Evolutionary conservation across 2,329 filamentous ascomycete genomes (phyloP).

Genomic region (Pseudogymnoascus sp.): DNA sequence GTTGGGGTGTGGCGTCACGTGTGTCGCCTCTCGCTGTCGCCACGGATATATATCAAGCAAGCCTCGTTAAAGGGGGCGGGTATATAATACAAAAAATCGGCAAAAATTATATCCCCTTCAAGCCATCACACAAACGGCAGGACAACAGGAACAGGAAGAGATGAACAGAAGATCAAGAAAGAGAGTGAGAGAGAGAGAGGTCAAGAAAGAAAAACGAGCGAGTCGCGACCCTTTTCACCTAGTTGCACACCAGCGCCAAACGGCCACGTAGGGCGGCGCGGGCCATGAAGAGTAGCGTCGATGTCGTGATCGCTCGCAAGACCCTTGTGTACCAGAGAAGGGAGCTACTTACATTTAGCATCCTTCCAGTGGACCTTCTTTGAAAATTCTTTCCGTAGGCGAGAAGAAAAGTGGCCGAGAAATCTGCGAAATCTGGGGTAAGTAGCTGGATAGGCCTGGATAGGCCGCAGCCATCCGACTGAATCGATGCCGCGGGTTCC

Average conservation of each 20-base stretch:
- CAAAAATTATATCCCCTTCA: background rate
- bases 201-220: slow-evolving; percentile 1
- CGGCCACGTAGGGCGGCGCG: background rate
- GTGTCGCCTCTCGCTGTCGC: background rate
- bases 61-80: background rate
- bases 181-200: background rate
- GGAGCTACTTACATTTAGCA: background rate
- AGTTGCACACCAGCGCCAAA: background rate
- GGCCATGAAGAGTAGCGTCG: slow-evolving; percentile 1
- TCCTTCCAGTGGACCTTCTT: background rate
- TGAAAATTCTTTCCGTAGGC: background rate
- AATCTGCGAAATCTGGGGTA: slow-evolving; percentile 2
- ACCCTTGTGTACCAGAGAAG: background rate
- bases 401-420: slow-evolving; percentile 6
- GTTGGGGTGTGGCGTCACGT: background rate
- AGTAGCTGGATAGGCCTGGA: background rate
- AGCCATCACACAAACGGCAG: background rate
- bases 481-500: background rate
- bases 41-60: background rate
- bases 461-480: background rate
- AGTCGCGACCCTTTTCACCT: background rate
- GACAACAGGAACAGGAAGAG: background rate
- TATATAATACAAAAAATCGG: background rate
- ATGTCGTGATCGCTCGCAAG: slow-evolving; percentile 5
- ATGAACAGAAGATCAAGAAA: background rate